Percentiles rank a stretch among this genome's conserved stretches.
Conservation (phyloP, 2,329 filamentous ascomycete species). For the Arthrocladium fulminans region DNA sequence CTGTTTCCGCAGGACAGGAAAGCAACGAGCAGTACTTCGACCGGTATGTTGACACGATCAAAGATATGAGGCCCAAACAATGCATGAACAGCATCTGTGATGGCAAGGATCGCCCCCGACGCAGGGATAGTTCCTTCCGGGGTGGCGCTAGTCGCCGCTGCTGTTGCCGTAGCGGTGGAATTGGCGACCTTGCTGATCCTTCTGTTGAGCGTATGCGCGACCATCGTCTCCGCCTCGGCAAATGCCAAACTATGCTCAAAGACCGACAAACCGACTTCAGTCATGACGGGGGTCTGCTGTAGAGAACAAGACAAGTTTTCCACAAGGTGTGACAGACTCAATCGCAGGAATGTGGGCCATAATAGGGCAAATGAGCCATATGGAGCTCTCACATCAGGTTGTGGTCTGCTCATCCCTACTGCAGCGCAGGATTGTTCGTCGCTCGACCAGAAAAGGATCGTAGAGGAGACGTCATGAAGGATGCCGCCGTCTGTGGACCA, state of each 20-base stretch:
- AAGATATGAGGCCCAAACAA: slow-evolving; percentile 50
- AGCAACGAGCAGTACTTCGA: slow-evolving; percentile 78
- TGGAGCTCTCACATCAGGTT: slow-evolving; percentile 47
- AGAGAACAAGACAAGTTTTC: slow-evolving; percentile 83
- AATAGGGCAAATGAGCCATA: slow-evolving; percentile 65
- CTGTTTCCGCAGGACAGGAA: slow-evolving; percentile 86
- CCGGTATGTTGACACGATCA: slow-evolving; percentile 73
- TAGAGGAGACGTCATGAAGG: slow-evolving; percentile 63
- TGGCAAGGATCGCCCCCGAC: slow-evolving; percentile 30
- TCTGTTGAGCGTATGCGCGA: slow-evolving; percentile 60
- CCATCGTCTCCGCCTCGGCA: slow-evolving; percentile 83
- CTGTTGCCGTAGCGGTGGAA: slow-evolving; percentile 20
- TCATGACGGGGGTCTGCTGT: slow-evolving; percentile 68
- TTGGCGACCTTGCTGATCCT: slow-evolving; percentile 25
- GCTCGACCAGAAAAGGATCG: slow-evolving; percentile 61
- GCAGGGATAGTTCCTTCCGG: slow-evolving; percentile 18
- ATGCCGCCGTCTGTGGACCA: slow-evolving; percentile 61
- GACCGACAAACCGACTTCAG: slow-evolving; percentile 90
- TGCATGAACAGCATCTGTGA: slow-evolving; percentile 23
- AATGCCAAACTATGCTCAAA: slow-evolving; percentile 96
- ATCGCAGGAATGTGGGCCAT: slow-evolving; percentile 42
- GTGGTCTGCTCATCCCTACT: slow-evolving; percentile 58
- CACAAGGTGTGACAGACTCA: slow-evolving; percentile 70
- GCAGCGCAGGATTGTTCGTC: slow-evolving; percentile 68
- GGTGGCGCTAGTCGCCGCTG: slow-evolving; percentile 33